These are phyloP conservation scores for Mucor ambiguus DNA, from an alignment of 371 early-diverging fungal species.

Conservation along the genomic window DNA sequence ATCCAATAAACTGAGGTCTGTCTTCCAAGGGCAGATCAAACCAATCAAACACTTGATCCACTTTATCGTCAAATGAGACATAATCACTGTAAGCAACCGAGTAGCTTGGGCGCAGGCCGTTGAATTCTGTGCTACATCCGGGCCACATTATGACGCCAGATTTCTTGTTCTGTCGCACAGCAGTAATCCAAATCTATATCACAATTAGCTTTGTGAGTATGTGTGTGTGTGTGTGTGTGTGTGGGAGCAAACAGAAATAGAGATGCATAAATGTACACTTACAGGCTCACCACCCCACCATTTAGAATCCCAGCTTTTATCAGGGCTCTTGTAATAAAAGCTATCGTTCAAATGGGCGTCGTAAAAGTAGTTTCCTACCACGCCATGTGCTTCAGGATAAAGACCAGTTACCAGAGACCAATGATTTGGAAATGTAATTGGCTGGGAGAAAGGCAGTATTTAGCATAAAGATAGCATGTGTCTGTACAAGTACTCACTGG, in stretches of 20 bases:
- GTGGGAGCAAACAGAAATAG: not conserved
- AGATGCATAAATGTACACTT: constrained; percentile 19
- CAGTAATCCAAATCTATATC: constrained; percentile 87
- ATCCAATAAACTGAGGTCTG: constrained; percentile 77
- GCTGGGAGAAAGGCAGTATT: constrained; percentile 27
- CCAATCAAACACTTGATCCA: constrained; percentile 75
- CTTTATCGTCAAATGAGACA: constrained; percentile 60
- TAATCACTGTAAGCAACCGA: constrained; percentile 55
- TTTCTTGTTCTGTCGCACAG: constrained; percentile 65
- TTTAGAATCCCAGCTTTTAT: constrained; percentile 61
- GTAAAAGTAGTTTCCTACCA: constrained; percentile 89
- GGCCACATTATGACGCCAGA: constrained; percentile 91
- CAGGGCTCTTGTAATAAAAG: constrained; percentile 78
- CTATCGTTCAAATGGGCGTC: constrained; percentile 76
- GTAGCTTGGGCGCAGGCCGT: constrained; percentile 66
- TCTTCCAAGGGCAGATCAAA: constrained; percentile 70
- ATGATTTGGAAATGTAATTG: constrained; percentile 95
- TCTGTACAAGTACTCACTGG: constrained; percentile 47
- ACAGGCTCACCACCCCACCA: constrained; percentile 96
- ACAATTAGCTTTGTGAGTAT: not conserved
- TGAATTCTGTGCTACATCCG: constrained; percentile 67
- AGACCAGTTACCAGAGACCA: constrained; percentile 92
- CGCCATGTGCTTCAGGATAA: constrained; percentile 90
- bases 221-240: not conserved
- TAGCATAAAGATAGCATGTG: not conserved